Base-by-base conservation (phyloP, 257 asterid species). In the Cruciata laevipes region DNA sequence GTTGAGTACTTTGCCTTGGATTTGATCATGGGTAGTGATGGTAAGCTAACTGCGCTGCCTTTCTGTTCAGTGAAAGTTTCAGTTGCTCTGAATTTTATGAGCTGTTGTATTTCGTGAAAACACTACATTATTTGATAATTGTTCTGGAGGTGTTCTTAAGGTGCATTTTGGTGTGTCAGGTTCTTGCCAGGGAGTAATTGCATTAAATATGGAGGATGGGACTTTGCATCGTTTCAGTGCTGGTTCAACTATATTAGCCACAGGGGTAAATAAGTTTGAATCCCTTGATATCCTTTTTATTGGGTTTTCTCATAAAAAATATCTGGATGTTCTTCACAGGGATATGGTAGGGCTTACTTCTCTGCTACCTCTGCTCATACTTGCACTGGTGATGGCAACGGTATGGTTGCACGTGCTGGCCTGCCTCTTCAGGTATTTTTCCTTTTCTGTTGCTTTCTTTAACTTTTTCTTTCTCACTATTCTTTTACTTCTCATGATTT, bases 331-430 rank as follows among this genome's bases (percentile, higher is more conserved):
- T 23, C 68, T 18, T 27, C 44, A 62, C 81, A 93, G 97, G 99
- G 99, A 69, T 93, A 93, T 75, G 99, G 99, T 31, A 78, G 99
- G 72, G 78, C 99, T 66, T 93, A 93, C 84, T 93, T 93, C 74
- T 90, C 97, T 72, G 97, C 97, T 66, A 93, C 99, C 63, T 93
- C 99, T 79, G 99, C 99, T 74, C 99, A 93, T 82, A 93, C 97
- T 72, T 93, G 99, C 89, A 93, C 99, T 1, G 99, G 99, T 77
- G 99, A 93, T 83, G 99, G 99, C 69, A 90, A 85, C 84, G 99
- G 96, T 51, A 93, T 93, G 99, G 99, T 93, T 75, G 86, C 99
- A 24, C 97, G 99, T 67, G 99, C 97, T 53, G 99, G 96, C 61
- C 82, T 93, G 56, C 99, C 98, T 75, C 97, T 93, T 0, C 83